Percentiles rank a stretch among this genome's conserved stretches.
Evolutionary conservation across 169 alveolate genomes (phyloP).

Genomic region (Plasmodium cynomolgi): DNA sequence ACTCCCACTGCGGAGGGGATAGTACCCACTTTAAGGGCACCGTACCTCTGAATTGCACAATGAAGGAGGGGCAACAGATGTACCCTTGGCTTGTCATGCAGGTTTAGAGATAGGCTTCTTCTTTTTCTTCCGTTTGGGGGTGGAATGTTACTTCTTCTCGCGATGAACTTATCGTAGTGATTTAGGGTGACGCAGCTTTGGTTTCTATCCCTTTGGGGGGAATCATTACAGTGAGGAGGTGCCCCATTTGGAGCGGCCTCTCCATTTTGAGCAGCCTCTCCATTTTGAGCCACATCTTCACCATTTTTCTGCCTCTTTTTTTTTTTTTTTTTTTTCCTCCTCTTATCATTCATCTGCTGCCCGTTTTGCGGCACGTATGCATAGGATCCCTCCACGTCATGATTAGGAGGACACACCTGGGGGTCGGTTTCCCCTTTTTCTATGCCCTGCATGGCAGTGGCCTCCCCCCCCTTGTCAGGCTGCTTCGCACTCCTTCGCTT

Average conservation of each 20-base stretch:
- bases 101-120: background rate
- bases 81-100: background rate
- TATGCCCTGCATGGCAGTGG: background rate
- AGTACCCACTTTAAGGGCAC: background rate
- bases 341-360: background rate
- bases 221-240: too few relatives aligned
- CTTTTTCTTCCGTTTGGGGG: background rate
- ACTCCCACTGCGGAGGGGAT: background rate
- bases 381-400: background rate
- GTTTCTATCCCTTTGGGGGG: background rate
- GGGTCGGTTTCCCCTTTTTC: background rate
- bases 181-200: background rate
- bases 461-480: background rate
- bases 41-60: background rate
- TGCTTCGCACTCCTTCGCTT: background rate
- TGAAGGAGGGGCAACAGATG: background rate
- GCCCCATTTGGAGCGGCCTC: background rate
- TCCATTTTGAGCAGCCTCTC: background rate
- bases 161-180: background rate
- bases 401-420: background rate
- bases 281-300: background rate
- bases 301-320: background rate
- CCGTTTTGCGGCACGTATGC: background rate
- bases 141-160: background rate
- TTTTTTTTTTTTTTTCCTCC: background rate